phyloP scores from a whole-genome alignment of 2,329 filamentous ascomycete genomes.

The Clonostachys solani region DNA sequence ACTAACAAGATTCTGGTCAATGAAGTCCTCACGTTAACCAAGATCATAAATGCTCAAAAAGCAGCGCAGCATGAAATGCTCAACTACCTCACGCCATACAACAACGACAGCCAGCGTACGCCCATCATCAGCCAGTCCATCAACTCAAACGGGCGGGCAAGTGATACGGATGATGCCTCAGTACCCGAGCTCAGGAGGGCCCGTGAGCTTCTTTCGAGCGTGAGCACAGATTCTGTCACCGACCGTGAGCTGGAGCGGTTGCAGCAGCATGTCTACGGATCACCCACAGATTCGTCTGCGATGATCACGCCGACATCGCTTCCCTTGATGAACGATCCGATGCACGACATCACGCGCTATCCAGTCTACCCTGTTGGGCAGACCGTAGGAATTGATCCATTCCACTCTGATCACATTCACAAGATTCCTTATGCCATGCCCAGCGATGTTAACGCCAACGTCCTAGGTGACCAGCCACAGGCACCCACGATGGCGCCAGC shows the following conservation, averaged over 20 bases:
- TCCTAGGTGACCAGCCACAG: conserved; percentile 35
- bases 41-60: conserved; percentile 53
- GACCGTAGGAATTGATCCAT: conserved; percentile 89
- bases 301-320: conserved; percentile 34
- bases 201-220: conserved; percentile 49
- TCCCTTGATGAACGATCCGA: conserved; percentile 46
- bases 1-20: conserved; percentile 59
- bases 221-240: conserved; percentile 45
- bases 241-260: conserved; percentile 53
- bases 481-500: conserved; percentile 15
- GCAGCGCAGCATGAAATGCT: conserved; percentile 55
- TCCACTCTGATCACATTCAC: conserved; percentile 89
- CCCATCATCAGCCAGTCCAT: conserved; percentile 21
- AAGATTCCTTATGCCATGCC: conserved; percentile 83
- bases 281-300: conserved; percentile 47
- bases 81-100: conserved; percentile 44
- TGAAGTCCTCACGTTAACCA: conserved; percentile 57
- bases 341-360: conserved; percentile 50
- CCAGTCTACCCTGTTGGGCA: conserved; percentile 90
- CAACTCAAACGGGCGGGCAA: conserved; percentile 18
- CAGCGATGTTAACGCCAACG: conserved; percentile 42
- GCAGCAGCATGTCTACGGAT: conserved; percentile 44
- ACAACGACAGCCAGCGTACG: conserved; percentile 28
- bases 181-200: conserved; percentile 47
- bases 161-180: conserved; percentile 44